Evolutionary conservation across 1,284 basidiomycete genomes (phyloP), one percentile per base, ranked within the genome.

Genomic region (Heterobasidion occidentale): DNA sequence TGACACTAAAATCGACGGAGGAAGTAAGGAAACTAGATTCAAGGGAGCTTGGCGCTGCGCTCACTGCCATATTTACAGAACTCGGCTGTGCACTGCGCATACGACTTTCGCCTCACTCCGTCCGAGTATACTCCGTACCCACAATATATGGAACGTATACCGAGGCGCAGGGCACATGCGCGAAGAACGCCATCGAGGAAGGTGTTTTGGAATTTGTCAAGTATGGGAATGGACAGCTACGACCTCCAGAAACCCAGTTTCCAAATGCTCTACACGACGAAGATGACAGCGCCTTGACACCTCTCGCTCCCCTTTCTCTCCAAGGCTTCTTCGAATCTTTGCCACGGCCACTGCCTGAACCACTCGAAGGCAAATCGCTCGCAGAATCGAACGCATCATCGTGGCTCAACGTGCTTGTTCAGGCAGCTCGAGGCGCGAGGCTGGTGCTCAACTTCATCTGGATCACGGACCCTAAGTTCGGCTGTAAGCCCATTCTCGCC

Each of bases 241-340:
- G 66, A 42, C 65, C 76, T 0, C 52, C 62, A 36, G 57, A 60
- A 34, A 45, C 45, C 20, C 15, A 19, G 17, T 34, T 20, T 20
- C 34, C 47, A 20, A 42, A 27, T 45, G 42, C 20, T 58, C 53
- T 14, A 5, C 48, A 53, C n/a, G 58, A 58, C 46, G 62, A 61
- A 8, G 51, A 52, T 36, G 56, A 58, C 35, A 53, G 48, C 27
- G 54, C 20, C 33, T 35, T 19, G 47, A 53, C 46, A n/a, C 50
- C 51, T 49, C 55, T 46, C 45, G 44, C 52, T 11, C 54, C 61
- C 8, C 62, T 75, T 49, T 70, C 74, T 1, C 68, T 86, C 0
- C 80, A 84, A 58, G 65, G 67, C 0, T 86, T 81, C 65, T 83
- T 76, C 61, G 82, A 84, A 20, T 65, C 76, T 4, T 72, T 87